Percentiles rank a stretch among this genome's conserved stretches.
Conservation (phyloP, 129 eudicot genomes). For the carrot (Daucus carota) region DH1_v3.0 NC_030385.2:33619501-33620000, state of each 20-base stretch:
- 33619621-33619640: slow-evolving; percentile 87
- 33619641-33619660: slow-evolving; percentile 91
- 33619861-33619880: slow-evolving; percentile 72
- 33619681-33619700: slow-evolving; percentile 65
- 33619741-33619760: neutral
- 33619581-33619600: neutral
- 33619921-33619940: neutral
- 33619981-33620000: neutral
- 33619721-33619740: neutral
- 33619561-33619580: neutral
- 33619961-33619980: neutral
- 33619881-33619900: slow-evolving; percentile 56
- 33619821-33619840: slow-evolving; percentile 68
- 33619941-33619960: neutral
- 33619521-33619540: slow-evolving; percentile 12
- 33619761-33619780: slow-evolving; percentile 60
- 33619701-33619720: neutral
- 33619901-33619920: slow-evolving; percentile 36
- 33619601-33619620: slow-evolving; percentile 91
- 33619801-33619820: slow-evolving; percentile 52
- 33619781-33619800: slow-evolving; percentile 48
- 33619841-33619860: slow-evolving; percentile 76
- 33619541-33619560: neutral
- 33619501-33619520: slow-evolving; percentile 89
- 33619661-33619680: slow-evolving; percentile 84